Base-by-base conservation (phyloP, 331 rosid species). In the Malus hybrid region DNA sequence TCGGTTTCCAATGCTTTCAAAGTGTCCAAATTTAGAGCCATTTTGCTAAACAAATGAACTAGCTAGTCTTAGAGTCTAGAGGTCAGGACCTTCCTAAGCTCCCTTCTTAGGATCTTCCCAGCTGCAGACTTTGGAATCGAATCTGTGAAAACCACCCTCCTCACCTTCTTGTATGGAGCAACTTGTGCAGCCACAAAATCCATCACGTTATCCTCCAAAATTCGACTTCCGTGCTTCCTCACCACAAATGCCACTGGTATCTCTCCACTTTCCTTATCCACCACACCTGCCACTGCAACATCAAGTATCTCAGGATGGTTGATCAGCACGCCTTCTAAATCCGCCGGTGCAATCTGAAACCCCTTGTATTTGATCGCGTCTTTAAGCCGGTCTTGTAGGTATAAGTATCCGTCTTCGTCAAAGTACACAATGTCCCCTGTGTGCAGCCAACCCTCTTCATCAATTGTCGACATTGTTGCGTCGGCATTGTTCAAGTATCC, bases 311-410 rank as follows among this genome's bases (percentile, higher is more conserved):
- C 94, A 0, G 98, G 96, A 85, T 93, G 97, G 70, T 78, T 80
- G 57, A 83, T 79, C 85, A 93, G 82, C 65, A 91, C 80, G 33
- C 88, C 90, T 82, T 93, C 97, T 69, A 93, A 86, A 88, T 93
- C 98, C 33, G 93, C 90, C 7, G 98, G 96, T 79, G 96, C 91
- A 86, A 93, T 90, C 96, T 91, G 97, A 88, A 80, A 94, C 57
- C 96, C 98, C 79, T 91, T 94, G 86, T 88, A 94, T 80, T 94
- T 94, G 85, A 94, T 91, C 3, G 86, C 79, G 73, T 94, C 98
- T 82, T 94, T 94, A 83, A 91, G 71, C 20, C 98, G 93, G 57
- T 90, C 96, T 44, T 73, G 52, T 52, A 91, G 67, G 80, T 84
- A 16, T 44, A 94, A 52, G 80, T 90, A 90, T 60, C 98, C 97